Conservation (phyloP, 192 early-diverging fungal genomes). For the Backusella psychrophila region DNA sequence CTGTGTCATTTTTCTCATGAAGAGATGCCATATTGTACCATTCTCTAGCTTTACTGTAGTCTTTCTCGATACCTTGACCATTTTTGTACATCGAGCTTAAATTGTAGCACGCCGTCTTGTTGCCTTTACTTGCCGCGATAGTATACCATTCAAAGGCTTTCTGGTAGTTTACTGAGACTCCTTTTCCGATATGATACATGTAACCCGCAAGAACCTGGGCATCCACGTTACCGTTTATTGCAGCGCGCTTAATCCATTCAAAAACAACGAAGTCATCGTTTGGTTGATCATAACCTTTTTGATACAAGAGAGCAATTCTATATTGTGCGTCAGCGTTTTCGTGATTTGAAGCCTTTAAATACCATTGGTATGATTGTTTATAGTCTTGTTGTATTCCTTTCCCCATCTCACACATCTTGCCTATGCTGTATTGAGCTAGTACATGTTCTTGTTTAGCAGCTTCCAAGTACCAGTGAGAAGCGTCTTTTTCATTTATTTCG, state of each 20-base stretch:
- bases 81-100: constrained; percentile 78
- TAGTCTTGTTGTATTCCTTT: constrained; percentile 50
- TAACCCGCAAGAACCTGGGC: constrained; percentile 79
- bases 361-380: constrained; percentile 59
- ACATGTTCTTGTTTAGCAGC: constrained; percentile 49
- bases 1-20: constrained; percentile 11
- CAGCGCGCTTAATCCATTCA: constrained; percentile 61
- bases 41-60: constrained; percentile 49
- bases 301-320: constrained; percentile 65
- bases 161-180: constrained; percentile 46
- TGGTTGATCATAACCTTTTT: constrained; percentile 51
- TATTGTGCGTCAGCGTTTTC: constrained; percentile 70
- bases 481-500: constrained; percentile 59
- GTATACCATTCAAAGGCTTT: constrained; percentile 34
- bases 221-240: constrained; percentile 64
- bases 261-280: constrained; percentile 47
- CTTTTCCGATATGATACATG: constrained; percentile 76
- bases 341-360: constrained; percentile 51
- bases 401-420: constrained; percentile 55
- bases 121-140: constrained; percentile 28
- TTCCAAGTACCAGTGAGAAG: constrained; percentile 58
- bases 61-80: constrained; percentile 60
- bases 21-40: constrained; percentile 56
- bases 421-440: constrained; percentile 49
- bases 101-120: constrained; percentile 62